Evolutionary conservation across 2,329 filamentous ascomycete species (phyloP), one percentile per base, ranked within the genome.

Genomic region (Scedosporium apiospermum): DNA sequence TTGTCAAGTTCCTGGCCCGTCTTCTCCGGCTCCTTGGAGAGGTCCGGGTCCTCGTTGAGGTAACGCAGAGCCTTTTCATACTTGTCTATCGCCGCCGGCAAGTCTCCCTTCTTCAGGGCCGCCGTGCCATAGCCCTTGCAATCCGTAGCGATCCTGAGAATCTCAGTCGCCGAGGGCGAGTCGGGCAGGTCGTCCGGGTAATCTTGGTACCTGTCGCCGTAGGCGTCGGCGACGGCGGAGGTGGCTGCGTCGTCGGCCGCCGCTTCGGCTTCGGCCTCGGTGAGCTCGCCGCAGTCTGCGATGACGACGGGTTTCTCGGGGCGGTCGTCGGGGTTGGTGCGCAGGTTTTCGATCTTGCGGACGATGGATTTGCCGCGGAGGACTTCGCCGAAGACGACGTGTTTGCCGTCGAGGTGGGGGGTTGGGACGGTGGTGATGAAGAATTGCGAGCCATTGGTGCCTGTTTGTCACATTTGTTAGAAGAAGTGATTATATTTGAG

Each of bases 361-460:
- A 98, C 85, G 44, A 97, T 80, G 65, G 90, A 93, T 82, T 97
- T 98, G 71, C 95, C 95, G 65, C 88, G 89, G 71, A 97, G 84
- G 63, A 98, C 93, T 73, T 97, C 89, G 66, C 95, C 95, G 69
- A 97, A 99, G 26, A 99, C 93, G 57, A 98, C 95, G 77, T 99
- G 93, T 82, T 99, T 99, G 73, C 86, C 86, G 74, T 99, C 93
- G 46, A 98, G 85, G 75, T 98, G 95, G 58, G 92, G 93, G 14
- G 95, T 98, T n/a, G 88, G 82, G 34, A 96, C 91, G 16, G 95
- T 98, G 58, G 95, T 99, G 70, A 98, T 81, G 83, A 99, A 99
- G 84, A 99, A 99, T 72, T 99, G 95, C 60, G 90, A 96, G 71
- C 95, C 95, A 74, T 99, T 99, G 74, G 95, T 96, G 69, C 88